Conservation (phyloP, 495 filamentous ascomycete genomes). For the Pseudoneurospora amorphoporcata region DNA sequence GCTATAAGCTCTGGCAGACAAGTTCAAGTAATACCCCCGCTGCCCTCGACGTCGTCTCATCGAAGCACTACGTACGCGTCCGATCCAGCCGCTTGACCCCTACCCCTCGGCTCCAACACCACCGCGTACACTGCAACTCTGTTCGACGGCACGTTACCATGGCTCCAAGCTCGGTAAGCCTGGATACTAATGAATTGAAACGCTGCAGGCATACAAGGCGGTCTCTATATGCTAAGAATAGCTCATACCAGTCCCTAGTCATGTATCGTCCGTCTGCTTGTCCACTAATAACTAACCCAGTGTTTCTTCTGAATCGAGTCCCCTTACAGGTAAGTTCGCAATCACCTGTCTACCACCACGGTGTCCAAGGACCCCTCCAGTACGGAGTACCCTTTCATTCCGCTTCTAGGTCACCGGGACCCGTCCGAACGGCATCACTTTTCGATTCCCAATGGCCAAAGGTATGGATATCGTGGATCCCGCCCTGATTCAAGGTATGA, state of each 20-base stretch:
- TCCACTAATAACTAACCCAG: conserved; percentile 7
- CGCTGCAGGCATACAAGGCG: conserved; percentile 29
- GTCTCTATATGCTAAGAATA: conserved; percentile 33
- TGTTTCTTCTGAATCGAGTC: conserved; percentile 7
- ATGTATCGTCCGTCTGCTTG: conserved; percentile 16
- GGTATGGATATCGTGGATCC: background rate
- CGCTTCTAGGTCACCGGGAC: background rate
- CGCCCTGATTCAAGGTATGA: conserved; percentile 6
- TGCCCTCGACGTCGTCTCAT: background rate
- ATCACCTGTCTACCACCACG: conserved; percentile 6
- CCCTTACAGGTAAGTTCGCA: conserved; percentile 3
- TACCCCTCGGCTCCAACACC: background rate
- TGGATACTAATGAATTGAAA: conserved; percentile 27
- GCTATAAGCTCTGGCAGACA: background rate
- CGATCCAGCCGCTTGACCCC: conserved; percentile 5
- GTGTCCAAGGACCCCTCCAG: conserved; percentile 18
- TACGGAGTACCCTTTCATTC: background rate
- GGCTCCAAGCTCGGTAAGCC: conserved; percentile 30
- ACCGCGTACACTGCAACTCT: conserved; percentile 22
- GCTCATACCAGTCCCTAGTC: conserved; percentile 17
- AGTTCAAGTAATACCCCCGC: background rate
- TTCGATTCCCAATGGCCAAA: background rate
- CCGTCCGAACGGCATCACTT: background rate
- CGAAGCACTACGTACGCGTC: background rate
- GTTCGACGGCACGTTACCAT: conserved; percentile 30